These are phyloP conservation scores for Sanguinoderma infundibulare DNA, from an alignment of 1,284 basidiomycete genomes.

Conservation along the genomic window DNA sequence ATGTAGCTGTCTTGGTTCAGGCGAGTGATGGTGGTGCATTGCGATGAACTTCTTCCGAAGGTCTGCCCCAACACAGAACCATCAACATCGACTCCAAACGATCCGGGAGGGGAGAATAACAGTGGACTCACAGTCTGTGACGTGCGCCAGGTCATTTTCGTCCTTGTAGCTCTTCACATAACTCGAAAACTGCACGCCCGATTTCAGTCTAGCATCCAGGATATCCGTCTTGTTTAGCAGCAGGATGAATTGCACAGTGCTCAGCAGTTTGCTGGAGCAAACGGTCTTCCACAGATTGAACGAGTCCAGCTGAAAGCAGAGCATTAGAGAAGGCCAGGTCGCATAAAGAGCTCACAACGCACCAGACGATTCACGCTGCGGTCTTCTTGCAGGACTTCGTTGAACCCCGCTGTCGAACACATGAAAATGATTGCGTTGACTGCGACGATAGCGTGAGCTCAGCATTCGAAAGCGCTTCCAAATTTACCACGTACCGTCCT, in stretches of 20 bases:
- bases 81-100: background rate
- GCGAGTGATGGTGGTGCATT: slow-evolving; percentile 51
- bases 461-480: too few relatives aligned
- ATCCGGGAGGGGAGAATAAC: background rate
- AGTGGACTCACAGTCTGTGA: slow-evolving; percentile 51
- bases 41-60: slow-evolving; percentile 52
- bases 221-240: slow-evolving; percentile 71
- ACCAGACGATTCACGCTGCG: slow-evolving; percentile 61
- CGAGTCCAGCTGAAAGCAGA: slow-evolving; percentile 52
- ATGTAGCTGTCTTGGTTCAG: slow-evolving; percentile 48
- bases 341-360: slow-evolving; percentile 16
- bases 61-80: slow-evolving; percentile 41
- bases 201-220: slow-evolving; percentile 53
- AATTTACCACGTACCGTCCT: slow-evolving; percentile 52
- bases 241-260: slow-evolving; percentile 56
- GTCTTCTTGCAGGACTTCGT: slow-evolving; percentile 66
- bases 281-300: slow-evolving; percentile 64
- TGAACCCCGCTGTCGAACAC: slow-evolving; percentile 68
- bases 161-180: slow-evolving; percentile 58
- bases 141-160: slow-evolving; percentile 51
- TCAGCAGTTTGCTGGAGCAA: slow-evolving; percentile 59
- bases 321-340: slow-evolving; percentile 2
- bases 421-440: slow-evolving; percentile 68
- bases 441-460: too few relatives aligned
- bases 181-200: slow-evolving; percentile 54